Base-by-base conservation (phyloP, 768 basidiomycete genomes). In the Serpula lacrymans region DNA sequence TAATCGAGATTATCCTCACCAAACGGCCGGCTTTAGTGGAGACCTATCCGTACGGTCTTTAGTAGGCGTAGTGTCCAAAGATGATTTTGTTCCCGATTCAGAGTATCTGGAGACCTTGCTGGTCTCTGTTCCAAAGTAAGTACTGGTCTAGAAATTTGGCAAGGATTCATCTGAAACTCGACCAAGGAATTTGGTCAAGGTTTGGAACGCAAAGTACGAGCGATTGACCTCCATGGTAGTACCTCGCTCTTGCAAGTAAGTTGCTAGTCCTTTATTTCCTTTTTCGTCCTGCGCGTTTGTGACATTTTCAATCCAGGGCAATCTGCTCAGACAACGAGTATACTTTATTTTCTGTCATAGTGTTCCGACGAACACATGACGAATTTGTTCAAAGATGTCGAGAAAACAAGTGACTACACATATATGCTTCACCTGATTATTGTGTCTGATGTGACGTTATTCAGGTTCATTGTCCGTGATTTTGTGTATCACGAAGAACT, bases 51-150 rank as follows among this genome's bases (percentile, higher is more conserved):
- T 90, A 26, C 79, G 88, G 41, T 87, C 89, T 6, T 71, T 98
- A 18, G 80, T 77, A 13, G 94, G 96, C 38, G 68, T 97, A 17
- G 88, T 98, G 25, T 76, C 80, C 27, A 77, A 80, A 47, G 82
- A 86, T 6, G 78, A 96, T 57, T 78, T 96, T 55, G 74, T 96
- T 35, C 74, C 80, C 39, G 85, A 93, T 44, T 95, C 92, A 3
- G 96, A 99, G 58, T 97, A 92, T 59, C 69, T 98, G 50, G 90
- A 98, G 61, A 93, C 94, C 0, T 62, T 94, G 20, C 64, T 97
- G 6, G 91, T 98, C 5, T 94, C 93, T 5, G 91, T 98, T 22
- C 94, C 95, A 34, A 95, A 82, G 95, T 96, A 63, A 61, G 76
- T 60, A 42, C 41, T 42, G 18, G 21, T 32, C 22, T n/a, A n/a